These are phyloP conservation scores for Taxillus chinensis DNA, from an alignment of 164 flowering plant species.

Conservation along the genomic window DNA sequence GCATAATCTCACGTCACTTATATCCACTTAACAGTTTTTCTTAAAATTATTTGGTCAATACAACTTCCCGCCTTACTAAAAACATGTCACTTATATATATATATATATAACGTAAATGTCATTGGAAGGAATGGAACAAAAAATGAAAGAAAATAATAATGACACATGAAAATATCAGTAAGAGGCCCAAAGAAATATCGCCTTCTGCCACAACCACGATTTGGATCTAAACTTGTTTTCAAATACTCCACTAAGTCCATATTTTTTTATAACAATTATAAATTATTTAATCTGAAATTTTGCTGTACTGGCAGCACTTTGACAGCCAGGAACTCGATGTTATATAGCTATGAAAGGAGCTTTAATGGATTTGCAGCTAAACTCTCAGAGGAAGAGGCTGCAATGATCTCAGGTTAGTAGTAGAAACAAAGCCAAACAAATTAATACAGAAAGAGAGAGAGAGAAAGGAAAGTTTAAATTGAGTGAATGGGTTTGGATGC, in stretches of 20 bases:
- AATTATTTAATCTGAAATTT: not conserved
- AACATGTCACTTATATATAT: not conserved
- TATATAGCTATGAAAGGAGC: conserved; percentile 34
- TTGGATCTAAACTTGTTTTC: too few species aligned
- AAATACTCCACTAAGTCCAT: not conserved
- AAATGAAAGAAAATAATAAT: too few species aligned
- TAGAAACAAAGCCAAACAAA: not conserved
- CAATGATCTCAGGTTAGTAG: conserved; percentile 24
- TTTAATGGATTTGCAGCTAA: conserved; percentile 43
- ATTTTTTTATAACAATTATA: not conserved
- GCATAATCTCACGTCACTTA: not conserved
- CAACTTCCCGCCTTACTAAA: too few species aligned
- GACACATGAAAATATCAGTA: too few species aligned
- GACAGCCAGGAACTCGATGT: conserved; percentile 19
- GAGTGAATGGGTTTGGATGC: conserved; percentile 3
- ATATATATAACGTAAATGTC: not conserved
- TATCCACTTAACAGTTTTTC: not conserved
- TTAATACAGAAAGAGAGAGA: not conserved
- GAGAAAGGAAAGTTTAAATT: not conserved
- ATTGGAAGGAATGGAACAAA: not conserved
- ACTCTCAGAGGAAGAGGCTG: conserved; percentile 30
- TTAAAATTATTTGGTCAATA: too few species aligned
- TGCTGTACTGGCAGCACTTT: conserved; percentile 12
- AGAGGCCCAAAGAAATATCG: not conserved
- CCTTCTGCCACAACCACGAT: too few species aligned